phyloP scores from a whole-genome alignment of 106 monocot species.

The Agapanthus africanus region DNA sequence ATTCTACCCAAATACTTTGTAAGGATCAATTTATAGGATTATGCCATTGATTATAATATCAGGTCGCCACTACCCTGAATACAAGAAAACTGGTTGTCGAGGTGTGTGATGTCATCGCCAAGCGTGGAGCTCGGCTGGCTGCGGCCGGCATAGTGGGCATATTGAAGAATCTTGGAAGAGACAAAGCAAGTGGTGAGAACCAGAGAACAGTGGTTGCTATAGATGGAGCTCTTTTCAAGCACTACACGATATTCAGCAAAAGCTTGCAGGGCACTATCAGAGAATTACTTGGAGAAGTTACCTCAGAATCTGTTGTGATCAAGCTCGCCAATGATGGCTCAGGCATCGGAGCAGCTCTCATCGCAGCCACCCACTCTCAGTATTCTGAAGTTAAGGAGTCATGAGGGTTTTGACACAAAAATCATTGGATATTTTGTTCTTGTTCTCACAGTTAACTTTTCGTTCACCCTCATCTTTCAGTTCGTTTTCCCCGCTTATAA shows the following conservation, averaged over 20 bases:
- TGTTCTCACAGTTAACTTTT: too few relatives aligned
- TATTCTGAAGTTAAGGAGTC: constrained; percentile 35
- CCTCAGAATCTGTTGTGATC: constrained; percentile 32
- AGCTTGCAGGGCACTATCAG: constrained; percentile 52
- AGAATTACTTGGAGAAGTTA: constrained; percentile 76
- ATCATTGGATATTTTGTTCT: too few relatives aligned
- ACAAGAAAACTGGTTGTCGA: constrained; percentile 56
- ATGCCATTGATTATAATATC: too few relatives aligned
- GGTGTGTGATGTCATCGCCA: constrained; percentile 65
- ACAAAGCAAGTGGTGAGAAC: constrained; percentile 13
- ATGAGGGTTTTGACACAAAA: too few relatives aligned
- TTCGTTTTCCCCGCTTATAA: too few relatives aligned
- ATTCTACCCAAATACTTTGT: neutral
- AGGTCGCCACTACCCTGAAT: too few relatives aligned
- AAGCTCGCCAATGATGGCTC: constrained; percentile 85
- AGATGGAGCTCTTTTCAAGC: constrained; percentile 92
- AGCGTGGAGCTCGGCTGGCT: constrained; percentile 67
- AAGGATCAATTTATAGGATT: too few relatives aligned
- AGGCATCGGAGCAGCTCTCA: constrained; percentile 79
- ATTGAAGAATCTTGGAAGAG: constrained; percentile 73
- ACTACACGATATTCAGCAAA: constrained; percentile 63
- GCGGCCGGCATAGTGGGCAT: constrained; percentile 85
- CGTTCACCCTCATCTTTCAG: too few relatives aligned
- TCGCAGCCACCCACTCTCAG: constrained; percentile 81
- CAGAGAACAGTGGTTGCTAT: constrained; percentile 74